Base-by-base conservation (phyloP, 1,284 basidiomycete genomes). In the Cutaneotrichosporon cavernicola region DNA sequence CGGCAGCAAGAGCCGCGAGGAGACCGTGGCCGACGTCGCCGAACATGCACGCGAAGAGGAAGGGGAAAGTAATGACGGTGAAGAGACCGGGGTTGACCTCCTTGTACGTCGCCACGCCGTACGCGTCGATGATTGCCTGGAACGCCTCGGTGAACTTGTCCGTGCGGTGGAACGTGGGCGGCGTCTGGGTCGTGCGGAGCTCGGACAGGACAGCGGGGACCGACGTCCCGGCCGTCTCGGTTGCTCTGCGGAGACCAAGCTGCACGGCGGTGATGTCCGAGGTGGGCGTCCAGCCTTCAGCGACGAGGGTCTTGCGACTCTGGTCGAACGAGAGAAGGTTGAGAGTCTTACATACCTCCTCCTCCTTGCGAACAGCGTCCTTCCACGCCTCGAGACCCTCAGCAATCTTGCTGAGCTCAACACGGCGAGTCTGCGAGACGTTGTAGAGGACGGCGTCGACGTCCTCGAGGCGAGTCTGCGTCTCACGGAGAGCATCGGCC, bases 21-120 rank as follows among this genome's bases (percentile, higher is more conserved):
- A 88, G 83, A 51, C 93, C 97, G 81, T 99, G 96, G 11, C 97
- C 97, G 76, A 99, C 91, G 80, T 99, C 96, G 76, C 96, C 97
- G 79, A 99, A 99, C 96, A 99, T 99, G 83, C 98, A 92, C 13
- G 95, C 96, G 74, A 99, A 99, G 73, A 99, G 82, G 87, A 99
- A 99, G 0, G 97, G 97, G 86, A 97, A 97, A 2, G 93, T 96
- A 76, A 94, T 86, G 72, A 97, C 86, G 4, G 94, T 91, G 78
- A 94, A 96, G 40, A 99, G 83, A 70, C 96, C 97, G 11, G 97
- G 96, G 79, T 99, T 99, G 80, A 95, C 89, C 82, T 99, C 97
- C 80, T 97, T 91, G 81, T 99, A 99, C 2, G 88, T 88, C 13
- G 94, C 92, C 61, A 92, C 88, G 75, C 96, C 97, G 78, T 99